Base-by-base conservation (phyloP, 352 stramenopile species). In the Plasmopara halstedii region DNA sequence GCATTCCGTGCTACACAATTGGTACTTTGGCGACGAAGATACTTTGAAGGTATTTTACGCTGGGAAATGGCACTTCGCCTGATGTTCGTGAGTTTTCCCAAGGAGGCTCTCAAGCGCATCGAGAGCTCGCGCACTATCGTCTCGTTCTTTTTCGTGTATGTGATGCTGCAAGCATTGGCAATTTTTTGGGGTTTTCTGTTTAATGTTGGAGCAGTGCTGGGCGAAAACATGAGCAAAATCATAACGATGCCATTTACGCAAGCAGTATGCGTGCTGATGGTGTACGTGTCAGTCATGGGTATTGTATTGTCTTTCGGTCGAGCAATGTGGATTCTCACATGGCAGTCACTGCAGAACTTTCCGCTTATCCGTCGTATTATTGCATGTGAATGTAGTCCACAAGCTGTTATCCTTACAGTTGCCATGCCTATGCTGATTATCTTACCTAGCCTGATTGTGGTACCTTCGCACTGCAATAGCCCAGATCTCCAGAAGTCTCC, bases 101-200 rank as follows among this genome's bases (percentile, higher is more conserved):
- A 64, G 40, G 47, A 82, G 2, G 48, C 81, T 11, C 84, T 83
- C 19, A 46, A 72, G 21, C 59, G 51, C 10, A 52, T 85, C 9
- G 66, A 77, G 2, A 72, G 62, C 35, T 33, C 69, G 11, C 66
- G 76, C 38, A 83, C 74, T 10, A 58, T 83, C 36, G 60, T 89
- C 19, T 74, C 72, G 22, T 87, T 89, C 61, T 89, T 89, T 59
- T 86, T 89, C 36, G 73, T 85, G 19, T 89, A 89, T 56, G 77
- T 89, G 33, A 89, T 89, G 77, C 53, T 89, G 18, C 76, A 88
- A 64, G 77, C 79, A 34, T 54, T 94, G 22, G 82, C 79, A 6
- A 91, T 94, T 42, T 70, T 94, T 17, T 94, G 82, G 82, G 77
- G 73, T 3, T 94, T 91, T 25, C 57, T 94, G 6, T 90, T 90